A percentile compares a stretch with the other conserved stretches of the same genome.
These are phyloP conservation scores for Gossypium schwendimanii DNA, from an alignment of 441 rosid species.

Conservation along the genomic window DNA sequence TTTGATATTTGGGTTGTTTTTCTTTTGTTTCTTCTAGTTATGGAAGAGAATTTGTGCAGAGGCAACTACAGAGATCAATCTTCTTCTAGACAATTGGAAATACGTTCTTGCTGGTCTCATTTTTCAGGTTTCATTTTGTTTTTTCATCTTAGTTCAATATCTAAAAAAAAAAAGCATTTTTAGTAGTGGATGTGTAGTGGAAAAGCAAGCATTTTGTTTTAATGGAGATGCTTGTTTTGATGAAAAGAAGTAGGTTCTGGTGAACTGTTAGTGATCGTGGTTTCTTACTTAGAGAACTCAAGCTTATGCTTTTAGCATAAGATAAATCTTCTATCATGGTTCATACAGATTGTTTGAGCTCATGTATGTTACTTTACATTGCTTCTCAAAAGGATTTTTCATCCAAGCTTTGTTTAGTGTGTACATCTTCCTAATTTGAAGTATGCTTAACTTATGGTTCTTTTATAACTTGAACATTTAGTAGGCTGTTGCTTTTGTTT, in stretches of 20 bases:
- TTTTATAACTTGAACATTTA: neutral
- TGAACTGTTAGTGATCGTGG: constrained; percentile 33
- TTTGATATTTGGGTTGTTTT: constrained; percentile 14
- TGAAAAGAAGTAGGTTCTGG: constrained; percentile 24
- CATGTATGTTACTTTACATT: neutral
- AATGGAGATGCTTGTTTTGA: constrained; percentile 1
- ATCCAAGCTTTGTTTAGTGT: neutral
- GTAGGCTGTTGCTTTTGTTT: neutral
- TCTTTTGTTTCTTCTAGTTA: constrained; percentile 43
- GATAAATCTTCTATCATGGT: constrained; percentile 21
- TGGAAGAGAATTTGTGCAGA: constrained; percentile 94
- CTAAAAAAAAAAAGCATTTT: neutral
- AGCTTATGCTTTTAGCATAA: constrained; percentile 28
- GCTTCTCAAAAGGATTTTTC: neutral
- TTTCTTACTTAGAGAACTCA: constrained; percentile 20
- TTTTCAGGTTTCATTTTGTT: constrained; percentile 59
- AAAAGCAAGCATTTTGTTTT: neutral
- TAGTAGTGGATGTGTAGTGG: neutral
- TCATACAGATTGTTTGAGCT: constrained; percentile 1
- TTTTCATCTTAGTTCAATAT: neutral
- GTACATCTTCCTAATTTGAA: neutral
- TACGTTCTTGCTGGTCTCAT: constrained; percentile 82
- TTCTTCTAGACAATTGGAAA: constrained; percentile 81
- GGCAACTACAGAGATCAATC: constrained; percentile 64
- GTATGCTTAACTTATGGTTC: neutral